Evolutionary conservation across 73 alveolate species (phyloP), one percentile per base, ranked within the genome.

Genomic region (Vitrella brassicaformis): DNA sequence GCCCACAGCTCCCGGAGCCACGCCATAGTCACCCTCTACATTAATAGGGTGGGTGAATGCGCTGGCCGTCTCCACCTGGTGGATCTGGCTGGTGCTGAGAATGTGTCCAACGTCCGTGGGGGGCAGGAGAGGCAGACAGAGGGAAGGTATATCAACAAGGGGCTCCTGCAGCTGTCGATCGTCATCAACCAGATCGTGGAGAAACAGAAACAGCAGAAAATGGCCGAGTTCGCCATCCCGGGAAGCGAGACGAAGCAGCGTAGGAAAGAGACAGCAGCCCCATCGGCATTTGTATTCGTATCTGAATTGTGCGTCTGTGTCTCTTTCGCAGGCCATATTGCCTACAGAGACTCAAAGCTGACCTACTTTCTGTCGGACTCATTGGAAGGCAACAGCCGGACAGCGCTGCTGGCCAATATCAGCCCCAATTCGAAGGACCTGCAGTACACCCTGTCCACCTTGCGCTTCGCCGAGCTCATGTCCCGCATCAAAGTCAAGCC

Each of bases 351-450:
- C 79, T 78, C 92, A 30, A 92, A 92, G 74, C 87, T 92, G 45
- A 92, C 98, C 19, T 79, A 76, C 85, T 66, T 92, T 1, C 84
- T 92, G 29, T 82, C 83, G 68, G 95, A 92, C 71, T 92, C 95
- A 0, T 77, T 92, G 28, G 98, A 95, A 30, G 96, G 96, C 9
- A 92, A 92, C 74, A 74, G 92, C 31, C 88, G 89, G 65, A 92
- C 98, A 18, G 78, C 86, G 67, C 85, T 92, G 82, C 78, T 92
- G 29, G 98, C 98, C 31, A 88, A 90, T 69, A 81, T 92, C 19
- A 78, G 90, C 47, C 93, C 94, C 25, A 76, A 91, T 31, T 31
- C 80, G 4, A 31, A 68, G 25, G 66, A 89, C 77, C 75, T 67
- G 78, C 82, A 92, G 31, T 93, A 92, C 69, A 92, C 96, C 0